Evolutionary conservation across 2,329 filamentous ascomycete species (phyloP).

Genomic region (Fusarium succisae): DNA sequence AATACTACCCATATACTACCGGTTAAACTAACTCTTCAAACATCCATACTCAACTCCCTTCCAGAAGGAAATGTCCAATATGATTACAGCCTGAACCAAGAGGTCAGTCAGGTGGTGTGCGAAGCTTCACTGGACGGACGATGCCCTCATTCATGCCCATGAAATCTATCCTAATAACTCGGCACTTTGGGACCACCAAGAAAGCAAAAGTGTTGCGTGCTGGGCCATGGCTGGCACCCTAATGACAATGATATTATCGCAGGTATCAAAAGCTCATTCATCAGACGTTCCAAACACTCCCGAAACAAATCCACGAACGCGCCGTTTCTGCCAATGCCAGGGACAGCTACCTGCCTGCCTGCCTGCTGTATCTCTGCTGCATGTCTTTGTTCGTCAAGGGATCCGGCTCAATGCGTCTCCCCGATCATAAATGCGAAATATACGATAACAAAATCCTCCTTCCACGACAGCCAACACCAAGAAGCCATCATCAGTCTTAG

Average conservation of each 20-base stretch:
- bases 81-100: not conserved
- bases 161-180: not conserved
- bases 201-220: not conserved
- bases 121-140: not conserved
- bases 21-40: not conserved
- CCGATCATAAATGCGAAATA: constrained; percentile 30
- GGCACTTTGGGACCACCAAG: not conserved
- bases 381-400: constrained; percentile 26
- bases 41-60: not conserved
- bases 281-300: constrained; percentile 31
- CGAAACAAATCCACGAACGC: constrained; percentile 27
- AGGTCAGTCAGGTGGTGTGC: not conserved
- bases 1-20: not conserved
- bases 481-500: constrained; percentile 1
- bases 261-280: constrained; percentile 41
- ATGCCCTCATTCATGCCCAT: not conserved
- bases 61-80: not conserved
- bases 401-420: constrained; percentile 18
- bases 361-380: constrained; percentile 14
- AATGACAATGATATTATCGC: constrained; percentile 40
- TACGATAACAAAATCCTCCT: constrained; percentile 17
- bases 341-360: constrained; percentile 6
- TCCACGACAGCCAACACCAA: constrained; percentile 8
- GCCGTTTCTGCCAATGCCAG: constrained; percentile 16
- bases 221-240: not conserved